These are phyloP conservation scores for Alternaria alternata DNA, from an alignment of 2,329 filamentous ascomycete species.

Conservation along the genomic window DNA sequence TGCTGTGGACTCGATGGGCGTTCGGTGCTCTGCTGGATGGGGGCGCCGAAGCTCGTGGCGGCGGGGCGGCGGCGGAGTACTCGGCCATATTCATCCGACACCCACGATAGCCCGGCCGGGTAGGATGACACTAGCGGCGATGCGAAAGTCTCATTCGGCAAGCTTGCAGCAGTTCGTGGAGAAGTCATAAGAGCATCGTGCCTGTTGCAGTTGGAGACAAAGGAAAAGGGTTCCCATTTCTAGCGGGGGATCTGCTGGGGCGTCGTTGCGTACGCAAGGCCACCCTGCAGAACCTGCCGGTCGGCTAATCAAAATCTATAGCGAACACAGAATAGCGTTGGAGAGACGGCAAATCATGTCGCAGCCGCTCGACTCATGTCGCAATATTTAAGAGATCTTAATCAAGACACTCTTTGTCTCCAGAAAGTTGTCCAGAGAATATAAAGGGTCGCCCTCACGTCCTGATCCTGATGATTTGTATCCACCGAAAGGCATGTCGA, in stretches of 20 bases:
- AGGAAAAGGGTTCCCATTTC: constrained; percentile 16
- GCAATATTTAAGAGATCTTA: constrained; percentile 29
- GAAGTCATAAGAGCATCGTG: constrained; percentile 21
- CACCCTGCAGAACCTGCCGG: constrained; percentile 21
- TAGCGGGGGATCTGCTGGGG: constrained; percentile 24
- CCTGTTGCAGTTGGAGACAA: constrained; percentile 18
- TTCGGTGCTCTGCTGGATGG: constrained; percentile 36
- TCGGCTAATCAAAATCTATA: constrained; percentile 24
- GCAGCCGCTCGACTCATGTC: constrained; percentile 14
- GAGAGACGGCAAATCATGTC: constrained; percentile 7
- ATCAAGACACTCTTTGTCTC: constrained; percentile 48
- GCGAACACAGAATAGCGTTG: constrained; percentile 17
- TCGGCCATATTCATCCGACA: constrained; percentile 38
- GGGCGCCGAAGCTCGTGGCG: constrained; percentile 23
- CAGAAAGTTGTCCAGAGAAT: constrained; percentile 45
- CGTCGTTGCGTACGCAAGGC: constrained; percentile 9
- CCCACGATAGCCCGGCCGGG: constrained; percentile 14
- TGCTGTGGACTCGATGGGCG: constrained; percentile 47
- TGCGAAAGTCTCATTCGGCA: constrained; percentile 33
- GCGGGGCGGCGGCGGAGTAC: constrained; percentile 26
- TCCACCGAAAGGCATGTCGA: constrained; percentile 54
- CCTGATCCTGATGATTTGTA: constrained; percentile 50
- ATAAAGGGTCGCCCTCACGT: constrained; percentile 44
- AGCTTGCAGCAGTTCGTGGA: constrained; percentile 18
- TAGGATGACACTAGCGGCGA: constrained; percentile 13